These are phyloP conservation scores for Corynascus novoguineensis DNA, from an alignment of 495 filamentous ascomycete species.

Conservation along the genomic window DNA sequence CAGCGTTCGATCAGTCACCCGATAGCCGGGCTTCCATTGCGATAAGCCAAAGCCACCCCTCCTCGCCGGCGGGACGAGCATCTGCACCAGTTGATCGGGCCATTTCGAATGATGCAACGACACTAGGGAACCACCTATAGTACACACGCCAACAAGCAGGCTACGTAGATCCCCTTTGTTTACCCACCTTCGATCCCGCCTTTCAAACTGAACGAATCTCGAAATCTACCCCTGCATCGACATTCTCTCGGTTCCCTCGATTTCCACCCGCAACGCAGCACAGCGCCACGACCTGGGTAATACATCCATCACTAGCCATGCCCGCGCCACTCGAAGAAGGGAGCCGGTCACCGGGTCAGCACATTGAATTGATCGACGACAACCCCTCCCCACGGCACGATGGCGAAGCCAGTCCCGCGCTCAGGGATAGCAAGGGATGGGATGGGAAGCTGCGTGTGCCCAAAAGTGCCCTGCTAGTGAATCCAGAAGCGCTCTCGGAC, in stretches of 20 bases:
- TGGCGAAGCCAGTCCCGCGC: constrained; percentile 37
- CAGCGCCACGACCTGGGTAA: background rate
- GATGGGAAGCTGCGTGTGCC: constrained; percentile 82
- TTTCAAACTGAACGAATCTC: too few species aligned
- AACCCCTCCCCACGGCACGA: constrained; percentile 37
- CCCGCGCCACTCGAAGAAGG: constrained; percentile 33
- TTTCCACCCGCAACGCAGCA: background rate
- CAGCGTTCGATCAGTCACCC: too few species aligned
- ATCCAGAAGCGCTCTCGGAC: constrained; percentile 74
- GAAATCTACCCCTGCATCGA: background rate
- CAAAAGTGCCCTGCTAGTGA: constrained; percentile 56
- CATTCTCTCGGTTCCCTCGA: background rate
- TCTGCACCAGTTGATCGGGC: too few species aligned
- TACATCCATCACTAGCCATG: constrained; percentile 23
- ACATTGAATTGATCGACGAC: constrained; percentile 41
- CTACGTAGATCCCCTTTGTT: too few species aligned
- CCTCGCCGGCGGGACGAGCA: too few species aligned
- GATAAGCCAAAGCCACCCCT: too few species aligned
- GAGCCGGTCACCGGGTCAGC: constrained; percentile 30
- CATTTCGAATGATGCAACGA: too few species aligned
- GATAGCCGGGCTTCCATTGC: too few species aligned
- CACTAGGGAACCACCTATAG: too few species aligned
- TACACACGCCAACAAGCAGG: too few species aligned
- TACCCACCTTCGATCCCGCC: too few species aligned
- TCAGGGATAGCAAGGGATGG: constrained; percentile 73